Evolutionary conservation across 352 stramenopile genomes (phyloP), one percentile per base, ranked within the genome.

Genomic region (Elongisporangium senticosum): DNA sequence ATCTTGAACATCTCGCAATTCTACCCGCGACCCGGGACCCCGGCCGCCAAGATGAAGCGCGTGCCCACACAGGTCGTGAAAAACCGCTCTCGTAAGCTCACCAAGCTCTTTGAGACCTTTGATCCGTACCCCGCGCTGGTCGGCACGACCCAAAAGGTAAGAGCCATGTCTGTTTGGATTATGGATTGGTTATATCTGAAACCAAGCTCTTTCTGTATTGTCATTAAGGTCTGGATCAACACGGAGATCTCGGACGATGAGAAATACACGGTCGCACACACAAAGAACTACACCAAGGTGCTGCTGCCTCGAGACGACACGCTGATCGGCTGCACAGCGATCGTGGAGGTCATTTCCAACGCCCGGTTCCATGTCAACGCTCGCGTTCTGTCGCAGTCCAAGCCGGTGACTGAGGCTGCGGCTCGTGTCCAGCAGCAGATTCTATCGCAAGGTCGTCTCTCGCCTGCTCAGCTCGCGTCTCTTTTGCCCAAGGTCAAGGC

Each of bases 1-100:
- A 92, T 97, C 58, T 87, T 95, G 67, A 97, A 98, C 66, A 97
- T 97, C 63, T 97, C 89, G 28, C 86, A 97, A 65, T 98, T 97
- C 58, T 98, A 97, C 67, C 88, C 90, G 37, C 85, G 91, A 0
- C 90, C 90, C 4, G 90, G 90, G 19, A 98, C 91, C 8, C 88
- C 89, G 0, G 91, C 90, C 5, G 91, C 91, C 6, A 90, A 89
- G 56, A 97, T 98, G 89, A 86, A 82, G 54, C 85, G 86, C 49
- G 78, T 97, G 20, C 70, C 77, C 8, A 96, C 86, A 0, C 78
- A 93, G 24, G 67, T 96, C 15, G 88, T 97, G 26, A 98, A 98
- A 70, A 87, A 91, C 60, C 80, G 91, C 21, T 95, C 78, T 51
- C 79, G 89, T 13, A 74, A 77, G 21, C 68, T 97, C 17, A 96